These are phyloP conservation scores for Spatholobus suberectus DNA, from an alignment of 306 rosid genomes.

Conservation along the genomic window DNA sequence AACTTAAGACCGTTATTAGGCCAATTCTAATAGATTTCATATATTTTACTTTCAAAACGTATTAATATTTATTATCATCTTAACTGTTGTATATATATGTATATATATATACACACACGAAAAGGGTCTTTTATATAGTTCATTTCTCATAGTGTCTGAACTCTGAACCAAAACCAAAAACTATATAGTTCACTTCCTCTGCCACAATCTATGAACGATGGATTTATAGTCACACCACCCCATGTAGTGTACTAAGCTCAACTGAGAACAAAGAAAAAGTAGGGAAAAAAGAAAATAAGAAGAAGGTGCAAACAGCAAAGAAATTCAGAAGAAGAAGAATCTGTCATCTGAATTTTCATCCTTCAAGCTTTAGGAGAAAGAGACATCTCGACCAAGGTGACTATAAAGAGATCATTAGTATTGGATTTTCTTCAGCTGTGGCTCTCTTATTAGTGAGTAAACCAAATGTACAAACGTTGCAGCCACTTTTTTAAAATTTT, in stretches of 20 bases:
- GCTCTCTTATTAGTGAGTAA: background rate
- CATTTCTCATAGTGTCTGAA: no score
- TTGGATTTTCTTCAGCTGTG: slow-evolving; percentile 34
- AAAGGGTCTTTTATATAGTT: no score
- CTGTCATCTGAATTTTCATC: background rate
- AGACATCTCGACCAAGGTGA: slow-evolving; percentile 62
- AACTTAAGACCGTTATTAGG: no score
- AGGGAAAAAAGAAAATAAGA: background rate
- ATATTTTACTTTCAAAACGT: no score
- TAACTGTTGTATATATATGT: no score
- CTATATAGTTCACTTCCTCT: slow-evolving; percentile 40
- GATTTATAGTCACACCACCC: slow-evolving; percentile 31
- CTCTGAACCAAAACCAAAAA: background rate
- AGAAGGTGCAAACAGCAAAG: background rate
- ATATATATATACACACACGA: no score
- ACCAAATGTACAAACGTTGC: background rate
- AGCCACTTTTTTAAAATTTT: background rate
- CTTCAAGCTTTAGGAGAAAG: slow-evolving; percentile 53
- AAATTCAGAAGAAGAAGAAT: slow-evolving; percentile 31
- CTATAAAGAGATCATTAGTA: slow-evolving; percentile 27
- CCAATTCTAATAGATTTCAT: no score
- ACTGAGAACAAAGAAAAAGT: background rate
- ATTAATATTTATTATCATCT: no score
- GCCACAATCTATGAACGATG: slow-evolving; percentile 27
- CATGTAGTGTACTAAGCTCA: slow-evolving; percentile 36